These are phyloP conservation scores for Lentinula guzmanii DNA, from an alignment of 768 basidiomycete species.

Conservation along the genomic window DNA sequence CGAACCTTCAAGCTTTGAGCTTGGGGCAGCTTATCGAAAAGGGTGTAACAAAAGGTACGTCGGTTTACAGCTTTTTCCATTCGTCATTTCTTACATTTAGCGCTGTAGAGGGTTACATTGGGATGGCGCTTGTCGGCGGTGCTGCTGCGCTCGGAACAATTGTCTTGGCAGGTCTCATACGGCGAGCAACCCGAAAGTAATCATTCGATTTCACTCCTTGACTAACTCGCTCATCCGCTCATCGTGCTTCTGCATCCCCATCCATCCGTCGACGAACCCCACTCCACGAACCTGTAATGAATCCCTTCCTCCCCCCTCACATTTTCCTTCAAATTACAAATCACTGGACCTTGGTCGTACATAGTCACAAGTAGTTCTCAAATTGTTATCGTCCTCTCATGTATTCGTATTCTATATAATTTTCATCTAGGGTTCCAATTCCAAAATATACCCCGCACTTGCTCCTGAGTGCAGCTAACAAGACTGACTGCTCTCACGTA, in stretches of 20 bases:
- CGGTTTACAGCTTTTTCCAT: background rate
- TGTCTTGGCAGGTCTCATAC: slow-evolving; percentile 69
- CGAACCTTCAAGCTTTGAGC: slow-evolving; percentile 89
- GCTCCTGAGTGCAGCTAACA: no score
- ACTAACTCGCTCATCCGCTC: slow-evolving; percentile 8
- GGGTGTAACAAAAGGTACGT: slow-evolving; percentile 73
- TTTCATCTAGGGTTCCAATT: background rate
- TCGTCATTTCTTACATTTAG: background rate
- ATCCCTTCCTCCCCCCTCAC: background rate
- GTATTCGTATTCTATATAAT: background rate
- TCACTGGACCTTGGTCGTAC: background rate
- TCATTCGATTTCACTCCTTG: background rate
- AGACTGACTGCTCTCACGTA: no score
- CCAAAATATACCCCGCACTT: no score
- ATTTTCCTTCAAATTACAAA: background rate
- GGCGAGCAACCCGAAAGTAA: slow-evolving; percentile 68
- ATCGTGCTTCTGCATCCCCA: background rate
- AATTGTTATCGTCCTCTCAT: background rate
- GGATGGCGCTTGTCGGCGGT: slow-evolving; percentile 93
- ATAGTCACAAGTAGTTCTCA: slow-evolving; percentile 1
- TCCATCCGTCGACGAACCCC: background rate
- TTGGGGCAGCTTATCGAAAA: slow-evolving; percentile 81
- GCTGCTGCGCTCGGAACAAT: slow-evolving; percentile 80
- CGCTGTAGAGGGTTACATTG: slow-evolving; percentile 88
- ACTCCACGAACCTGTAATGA: background rate